These are phyloP conservation scores for Xerocomus amazonicus DNA, from an alignment of 1,284 basidiomycete genomes.

Conservation along the genomic window DNA sequence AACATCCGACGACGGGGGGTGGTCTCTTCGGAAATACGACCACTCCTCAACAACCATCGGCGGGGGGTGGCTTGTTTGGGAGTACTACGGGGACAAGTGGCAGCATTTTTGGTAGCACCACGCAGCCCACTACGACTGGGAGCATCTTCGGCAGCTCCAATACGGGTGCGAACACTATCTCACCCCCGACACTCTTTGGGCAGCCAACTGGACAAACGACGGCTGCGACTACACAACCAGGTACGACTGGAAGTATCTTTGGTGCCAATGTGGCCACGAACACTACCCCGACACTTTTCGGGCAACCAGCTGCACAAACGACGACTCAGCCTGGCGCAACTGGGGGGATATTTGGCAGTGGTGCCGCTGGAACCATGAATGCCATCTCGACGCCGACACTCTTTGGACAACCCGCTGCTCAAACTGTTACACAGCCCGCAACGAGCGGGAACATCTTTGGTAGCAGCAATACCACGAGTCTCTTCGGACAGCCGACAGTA, in stretches of 20 bases:
- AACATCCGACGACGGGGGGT: conserved; percentile 17
- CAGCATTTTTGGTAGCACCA: conserved; percentile 11
- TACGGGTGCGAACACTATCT: neutral
- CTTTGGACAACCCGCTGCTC: neutral
- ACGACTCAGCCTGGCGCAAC: conserved; percentile 8
- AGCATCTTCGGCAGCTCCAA: conserved; percentile 18
- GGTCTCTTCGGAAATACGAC: conserved; percentile 16
- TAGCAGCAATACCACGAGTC: neutral
- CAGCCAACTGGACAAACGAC: neutral
- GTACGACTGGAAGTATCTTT: conserved; percentile 5
- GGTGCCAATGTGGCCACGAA: neutral
- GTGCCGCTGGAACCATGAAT: neutral
- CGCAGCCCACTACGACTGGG: conserved; percentile 12
- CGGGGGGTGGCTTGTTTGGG: conserved; percentile 18
- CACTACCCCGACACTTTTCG: neutral
- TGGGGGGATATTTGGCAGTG: conserved; percentile 19
- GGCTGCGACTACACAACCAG: neutral
- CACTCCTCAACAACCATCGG: conserved; percentile 13
- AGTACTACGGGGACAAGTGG: conserved; percentile 5
- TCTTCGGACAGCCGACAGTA: conserved; percentile 31
- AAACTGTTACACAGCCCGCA: neutral
- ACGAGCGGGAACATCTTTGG: conserved; percentile 13
- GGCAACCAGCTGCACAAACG: neutral
- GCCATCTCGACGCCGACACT: neutral
- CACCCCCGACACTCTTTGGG: neutral